A percentile compares a stretch with the other conserved stretches of the same genome.
These are phyloP conservation scores for Alternaria metachromatica DNA, from an alignment of 2,329 filamentous ascomycete genomes.

Conservation along the genomic window DNA sequence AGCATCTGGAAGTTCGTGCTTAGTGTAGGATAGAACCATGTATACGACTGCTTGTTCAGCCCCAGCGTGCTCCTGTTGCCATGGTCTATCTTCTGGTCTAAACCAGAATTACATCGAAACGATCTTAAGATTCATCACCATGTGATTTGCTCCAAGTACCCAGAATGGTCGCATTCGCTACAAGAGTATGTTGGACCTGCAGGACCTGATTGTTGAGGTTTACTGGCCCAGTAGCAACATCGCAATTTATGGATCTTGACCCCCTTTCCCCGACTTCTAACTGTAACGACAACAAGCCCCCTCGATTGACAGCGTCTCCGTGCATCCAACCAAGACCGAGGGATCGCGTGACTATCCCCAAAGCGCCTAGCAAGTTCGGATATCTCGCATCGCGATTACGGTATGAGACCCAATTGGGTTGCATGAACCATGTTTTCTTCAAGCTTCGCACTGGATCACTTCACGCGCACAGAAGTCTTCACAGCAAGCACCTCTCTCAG, in stretches of 20 bases:
- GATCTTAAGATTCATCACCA: not conserved
- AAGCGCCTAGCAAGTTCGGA: not conserved
- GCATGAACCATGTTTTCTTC: not conserved
- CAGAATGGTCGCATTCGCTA: not conserved
- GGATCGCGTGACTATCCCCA: not conserved
- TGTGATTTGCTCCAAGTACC: not conserved
- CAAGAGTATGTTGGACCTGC: not conserved
- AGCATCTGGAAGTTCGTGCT: not conserved
- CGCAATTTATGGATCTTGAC: not conserved
- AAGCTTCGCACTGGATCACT: not conserved
- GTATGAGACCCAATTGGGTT: not conserved
- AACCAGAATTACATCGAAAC: not conserved
- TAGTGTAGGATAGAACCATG: constrained; percentile 3
- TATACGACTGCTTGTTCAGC: not conserved
- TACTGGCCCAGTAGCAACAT: not conserved
- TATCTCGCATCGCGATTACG: not conserved
- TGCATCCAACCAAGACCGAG: not conserved
- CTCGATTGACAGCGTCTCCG: not conserved
- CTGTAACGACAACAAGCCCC: not conserved
- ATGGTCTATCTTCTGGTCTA: not conserved
- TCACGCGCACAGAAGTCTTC: not conserved
- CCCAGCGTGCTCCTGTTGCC: not conserved
- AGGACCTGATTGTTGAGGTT: not conserved
- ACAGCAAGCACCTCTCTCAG: not conserved
- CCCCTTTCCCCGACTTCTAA: not conserved